Evolutionary conservation across 257 asterid species (phyloP).

Genomic region (Solanum sitiens): DNA sequence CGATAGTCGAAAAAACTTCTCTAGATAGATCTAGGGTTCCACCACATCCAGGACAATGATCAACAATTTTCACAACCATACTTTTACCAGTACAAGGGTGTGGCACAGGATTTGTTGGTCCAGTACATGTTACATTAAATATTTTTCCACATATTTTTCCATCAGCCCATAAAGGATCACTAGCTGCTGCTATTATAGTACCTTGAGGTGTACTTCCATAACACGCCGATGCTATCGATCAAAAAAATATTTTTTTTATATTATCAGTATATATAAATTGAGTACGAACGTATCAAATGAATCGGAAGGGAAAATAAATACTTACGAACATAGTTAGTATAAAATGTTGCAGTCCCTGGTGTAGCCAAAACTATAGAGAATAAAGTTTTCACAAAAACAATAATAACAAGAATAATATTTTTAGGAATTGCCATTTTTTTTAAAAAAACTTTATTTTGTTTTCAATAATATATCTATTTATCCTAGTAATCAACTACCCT

Average conservation of each 20-base stretch:
- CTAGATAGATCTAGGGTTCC: background rate
- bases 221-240: background rate
- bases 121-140: background rate
- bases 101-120: background rate
- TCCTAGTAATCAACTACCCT: background rate
- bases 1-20: background rate
- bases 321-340: slow-evolving; percentile 28
- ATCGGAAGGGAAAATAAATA: background rate
- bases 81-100: background rate
- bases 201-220: background rate
- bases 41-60: background rate
- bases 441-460: no score
- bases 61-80: background rate
- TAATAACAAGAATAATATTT: background rate
- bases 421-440: background rate
- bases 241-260: background rate
- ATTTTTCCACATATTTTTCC: background rate
- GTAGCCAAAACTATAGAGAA: slow-evolving; percentile 15
- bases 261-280: background rate
- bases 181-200: background rate
- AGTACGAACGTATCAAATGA: background rate
- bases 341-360: slow-evolving; percentile 36
- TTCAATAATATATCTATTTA: background rate
- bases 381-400: slow-evolving; percentile 3
- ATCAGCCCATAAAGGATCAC: background rate